Percentiles rank a stretch among this genome's conserved stretches.
Conservation (phyloP, 140 eudicot genomes). For the Erigeron philadelphicus region DNA sequence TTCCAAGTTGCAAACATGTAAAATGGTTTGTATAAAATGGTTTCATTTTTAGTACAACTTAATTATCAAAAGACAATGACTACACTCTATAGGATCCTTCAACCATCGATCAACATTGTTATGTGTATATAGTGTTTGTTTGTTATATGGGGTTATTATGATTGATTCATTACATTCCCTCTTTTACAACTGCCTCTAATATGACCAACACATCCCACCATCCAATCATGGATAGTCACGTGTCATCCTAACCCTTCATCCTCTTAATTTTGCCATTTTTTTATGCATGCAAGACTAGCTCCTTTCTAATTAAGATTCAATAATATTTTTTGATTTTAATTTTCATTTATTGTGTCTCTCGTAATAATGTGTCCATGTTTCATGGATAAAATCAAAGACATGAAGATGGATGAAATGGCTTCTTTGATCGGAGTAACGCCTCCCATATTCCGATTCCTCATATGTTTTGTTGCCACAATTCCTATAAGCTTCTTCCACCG, state of each 20-base stretch:
- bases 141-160: not conserved
- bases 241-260: conserved; percentile 22
- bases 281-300: not conserved
- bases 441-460: conserved; percentile 67
- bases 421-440: conserved; percentile 69
- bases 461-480: conserved; percentile 67
- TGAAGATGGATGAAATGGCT: conserved; percentile 70
- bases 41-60: too few relatives aligned
- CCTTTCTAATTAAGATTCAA: not conserved
- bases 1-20: too few relatives aligned
- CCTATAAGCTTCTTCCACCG: conserved; percentile 76
- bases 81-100: too few relatives aligned
- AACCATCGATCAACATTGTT: too few relatives aligned
- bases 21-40: too few relatives aligned
- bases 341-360: not conserved
- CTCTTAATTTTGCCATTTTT: conserved; percentile 2
- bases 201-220: conserved; percentile 8
- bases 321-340: not conserved
- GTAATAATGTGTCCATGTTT: conserved; percentile 24
- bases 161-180: conserved; percentile 15
- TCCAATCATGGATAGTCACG: conserved; percentile 22
- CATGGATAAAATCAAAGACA: conserved; percentile 14
- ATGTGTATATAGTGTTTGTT: not conserved
- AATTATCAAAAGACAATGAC: too few relatives aligned
- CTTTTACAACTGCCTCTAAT: conserved; percentile 18